Evolutionary conservation across 1,139 yeast genomes (phyloP), one percentile per base, ranked within the genome.

Genomic region (Oligophagozyma castellii): DNA sequence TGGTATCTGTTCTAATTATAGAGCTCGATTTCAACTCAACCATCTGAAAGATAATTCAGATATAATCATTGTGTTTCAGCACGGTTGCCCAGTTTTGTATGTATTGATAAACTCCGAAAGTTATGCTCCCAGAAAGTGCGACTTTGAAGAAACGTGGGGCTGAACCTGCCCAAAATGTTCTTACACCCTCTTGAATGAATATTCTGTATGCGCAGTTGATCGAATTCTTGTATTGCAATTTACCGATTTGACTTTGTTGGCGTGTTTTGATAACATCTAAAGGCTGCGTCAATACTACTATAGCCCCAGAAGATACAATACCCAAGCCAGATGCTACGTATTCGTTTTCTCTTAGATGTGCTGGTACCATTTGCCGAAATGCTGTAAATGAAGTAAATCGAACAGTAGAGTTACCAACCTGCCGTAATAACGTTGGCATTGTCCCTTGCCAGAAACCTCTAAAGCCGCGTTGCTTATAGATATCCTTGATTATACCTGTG

Each of bases 251-350:
- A 53, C 84, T 71, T 53, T 86, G 95, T 70, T 84, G 72, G 48
- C 94, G 70, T 1, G 95, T 73, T 55, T 89, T 89, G 29, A 86
- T 59, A 4, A 84, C 84, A 56, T 89, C 98, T 13, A 89, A 59
- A 0, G 98, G 98, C 55, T 86, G 96, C 0, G 96, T 86, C 0
- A 72, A 61, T 0, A 70, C 68, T 4, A 83, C 80, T 15, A 83
- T 93, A 0, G 73, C 80, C 28, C 59, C 55, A 19, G 73, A 76
- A 23, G 73, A 69, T 1, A 69, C 54, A 5, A 70, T 46, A 29
- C 80, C 80, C 33, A 76, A 35, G 0, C 64, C 65, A 39, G 70
- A 67, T 57, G 75, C 68, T 18, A 63, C 58, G 22, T 59, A 53
- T 26, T 60, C 58, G 34, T 56, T 56, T 26, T 59, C 43, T 23